Percentiles rank a stretch among this genome's conserved stretches.
These are phyloP conservation scores for Cantharellus anzutake DNA, from an alignment of 768 basidiomycete species.

Conservation along the genomic window DNA sequence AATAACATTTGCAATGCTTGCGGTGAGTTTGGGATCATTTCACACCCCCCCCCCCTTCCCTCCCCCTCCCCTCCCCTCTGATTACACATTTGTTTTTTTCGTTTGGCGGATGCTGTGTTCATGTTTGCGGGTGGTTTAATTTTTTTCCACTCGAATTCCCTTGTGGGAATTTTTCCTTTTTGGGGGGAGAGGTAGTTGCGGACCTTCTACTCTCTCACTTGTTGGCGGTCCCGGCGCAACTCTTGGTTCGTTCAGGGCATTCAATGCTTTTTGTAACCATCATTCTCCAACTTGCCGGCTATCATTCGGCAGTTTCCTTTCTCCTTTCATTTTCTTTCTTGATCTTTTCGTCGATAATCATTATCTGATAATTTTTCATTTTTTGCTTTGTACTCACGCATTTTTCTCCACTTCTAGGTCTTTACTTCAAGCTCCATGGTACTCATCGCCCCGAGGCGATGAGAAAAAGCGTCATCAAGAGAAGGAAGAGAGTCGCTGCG, in stretches of 20 bases:
- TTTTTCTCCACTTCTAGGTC: slow-evolving; percentile 29
- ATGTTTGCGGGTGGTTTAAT: no score
- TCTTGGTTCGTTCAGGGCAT: no score
- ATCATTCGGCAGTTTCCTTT: not conserved
- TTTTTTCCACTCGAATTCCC: no score
- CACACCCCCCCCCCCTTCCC: not conserved
- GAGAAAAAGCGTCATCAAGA: slow-evolving; percentile 99
- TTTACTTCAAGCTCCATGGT: slow-evolving; percentile 97
- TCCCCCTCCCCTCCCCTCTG: not conserved
- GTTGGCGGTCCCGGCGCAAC: no score
- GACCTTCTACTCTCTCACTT: no score
- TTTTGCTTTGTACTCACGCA: not conserved
- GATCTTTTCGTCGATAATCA: not conserved
- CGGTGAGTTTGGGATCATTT: slow-evolving; percentile 15
- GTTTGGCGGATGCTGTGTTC: not conserved
- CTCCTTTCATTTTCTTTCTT: not conserved
- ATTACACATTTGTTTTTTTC: not conserved
- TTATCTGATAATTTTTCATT: not conserved
- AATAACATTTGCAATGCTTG: slow-evolving; percentile 27
- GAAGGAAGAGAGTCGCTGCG: slow-evolving; percentile 79
- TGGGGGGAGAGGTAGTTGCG: no score
- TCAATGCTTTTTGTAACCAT: no score
- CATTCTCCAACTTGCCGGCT: no score
- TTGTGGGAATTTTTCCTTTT: no score
- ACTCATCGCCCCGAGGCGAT: slow-evolving; percentile 93